A percentile compares a stretch with the other conserved stretches of the same genome.
These are phyloP conservation scores for Musa acuminata DNA, from an alignment of 176 grass and related monocot species.

Conservation along the genomic window DNA sequence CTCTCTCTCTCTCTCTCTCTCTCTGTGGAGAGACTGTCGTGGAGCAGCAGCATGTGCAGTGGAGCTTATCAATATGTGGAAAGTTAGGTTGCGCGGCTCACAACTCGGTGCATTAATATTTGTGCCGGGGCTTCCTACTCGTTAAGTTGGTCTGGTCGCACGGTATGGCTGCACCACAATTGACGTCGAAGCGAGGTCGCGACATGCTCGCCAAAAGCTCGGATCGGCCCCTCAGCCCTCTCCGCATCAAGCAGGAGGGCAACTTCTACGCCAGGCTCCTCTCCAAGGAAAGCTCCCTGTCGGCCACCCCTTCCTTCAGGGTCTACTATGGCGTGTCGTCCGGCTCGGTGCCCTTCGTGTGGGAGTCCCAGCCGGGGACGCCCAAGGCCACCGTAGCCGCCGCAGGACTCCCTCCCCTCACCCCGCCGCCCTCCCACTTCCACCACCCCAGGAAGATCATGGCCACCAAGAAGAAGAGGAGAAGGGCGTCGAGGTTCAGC, in stretches of 20 bases:
- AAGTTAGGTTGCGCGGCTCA: too few species aligned
- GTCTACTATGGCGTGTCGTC: slow-evolving; percentile 57
- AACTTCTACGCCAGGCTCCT: slow-evolving; percentile 79
- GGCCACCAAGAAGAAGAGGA: too few species aligned
- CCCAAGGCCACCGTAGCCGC: slow-evolving; percentile 36
- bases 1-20: too few species aligned
- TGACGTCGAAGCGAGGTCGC: too few species aligned
- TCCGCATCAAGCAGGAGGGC: slow-evolving; percentile 61
- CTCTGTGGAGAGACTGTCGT: too few species aligned
- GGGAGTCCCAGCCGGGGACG: slow-evolving; percentile 83
- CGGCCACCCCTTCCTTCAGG: slow-evolving; percentile 47
- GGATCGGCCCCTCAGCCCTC: slow-evolving; percentile 34
- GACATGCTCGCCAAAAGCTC: not conserved
- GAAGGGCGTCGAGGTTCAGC: not conserved
- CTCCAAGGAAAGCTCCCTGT: slow-evolving; percentile 63
- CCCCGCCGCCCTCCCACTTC: slow-evolving; percentile 20
- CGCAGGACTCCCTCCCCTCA: slow-evolving; percentile 1
- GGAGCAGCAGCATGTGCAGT: too few species aligned
- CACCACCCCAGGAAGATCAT: slow-evolving; percentile 24
- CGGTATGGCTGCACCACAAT: too few species aligned
- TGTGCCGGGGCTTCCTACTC: too few species aligned
- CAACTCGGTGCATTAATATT: too few species aligned
- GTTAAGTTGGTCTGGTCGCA: too few species aligned
- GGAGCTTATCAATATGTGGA: too few species aligned
- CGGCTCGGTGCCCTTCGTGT: slow-evolving; percentile 64